Conservation (phyloP, 1,284 basidiomycete genomes). For the Leccinum subatratum region DNA sequence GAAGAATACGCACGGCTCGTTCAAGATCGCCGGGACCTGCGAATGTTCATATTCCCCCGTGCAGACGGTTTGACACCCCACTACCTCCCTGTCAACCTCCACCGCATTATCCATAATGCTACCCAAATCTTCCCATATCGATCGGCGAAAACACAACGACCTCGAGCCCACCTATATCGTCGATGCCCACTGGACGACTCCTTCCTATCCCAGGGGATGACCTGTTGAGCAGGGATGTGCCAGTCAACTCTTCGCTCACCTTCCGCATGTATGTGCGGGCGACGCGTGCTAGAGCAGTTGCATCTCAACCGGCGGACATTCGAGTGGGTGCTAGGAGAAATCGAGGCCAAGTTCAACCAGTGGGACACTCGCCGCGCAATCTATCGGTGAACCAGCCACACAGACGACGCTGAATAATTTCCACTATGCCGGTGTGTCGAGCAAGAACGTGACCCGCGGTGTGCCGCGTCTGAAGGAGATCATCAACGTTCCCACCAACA, state of each 20-base stretch:
- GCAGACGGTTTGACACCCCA: conserved; percentile 69
- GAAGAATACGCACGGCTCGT: conserved; percentile 79
- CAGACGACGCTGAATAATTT: conserved; percentile 98
- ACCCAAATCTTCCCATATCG: conserved; percentile 95
- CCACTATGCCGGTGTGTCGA: conserved; percentile 98
- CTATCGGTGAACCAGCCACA: conserved; percentile 98
- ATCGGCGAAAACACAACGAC: conserved; percentile 88
- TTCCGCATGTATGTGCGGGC: conserved; percentile 94
- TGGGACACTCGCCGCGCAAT: conserved; percentile 95
- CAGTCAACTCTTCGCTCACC: conserved; percentile 85
- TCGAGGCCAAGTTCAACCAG: conserved; percentile 95
- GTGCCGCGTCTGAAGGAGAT: conserved; percentile 98
- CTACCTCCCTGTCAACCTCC: conserved; percentile 89
- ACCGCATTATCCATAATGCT: conserved; percentile 93
- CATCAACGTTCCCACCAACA: conserved; percentile 97
- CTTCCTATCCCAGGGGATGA: conserved; percentile 87
- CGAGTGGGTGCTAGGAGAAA: conserved; percentile 96
- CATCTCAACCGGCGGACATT: conserved; percentile 90
- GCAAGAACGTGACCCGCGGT: conserved; percentile 97
- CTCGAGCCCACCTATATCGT: conserved; percentile 87
- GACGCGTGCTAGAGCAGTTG: conserved; percentile 80
- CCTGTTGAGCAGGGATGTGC: conserved; percentile 69
- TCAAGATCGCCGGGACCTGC: conserved; percentile 73
- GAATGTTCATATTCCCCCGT: conserved; percentile 83
- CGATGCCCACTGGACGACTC: conserved; percentile 63